These are phyloP conservation scores for Phialemoniopsis sp. DNA, from an alignment of 2,329 filamentous ascomycete species.

Conservation along the genomic window DNA sequence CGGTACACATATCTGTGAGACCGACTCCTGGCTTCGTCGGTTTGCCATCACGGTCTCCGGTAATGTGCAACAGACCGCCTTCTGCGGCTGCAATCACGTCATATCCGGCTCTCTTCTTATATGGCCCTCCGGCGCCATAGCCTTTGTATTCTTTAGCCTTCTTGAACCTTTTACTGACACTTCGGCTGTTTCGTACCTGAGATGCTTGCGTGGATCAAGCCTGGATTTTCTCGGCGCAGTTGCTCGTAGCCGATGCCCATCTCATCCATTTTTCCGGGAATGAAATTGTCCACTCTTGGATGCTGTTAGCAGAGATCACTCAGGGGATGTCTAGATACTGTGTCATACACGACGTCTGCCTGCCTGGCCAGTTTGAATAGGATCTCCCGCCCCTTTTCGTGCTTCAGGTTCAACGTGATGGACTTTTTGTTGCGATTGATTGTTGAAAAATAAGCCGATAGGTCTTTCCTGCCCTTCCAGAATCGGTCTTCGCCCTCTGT, in stretches of 20 bases:
- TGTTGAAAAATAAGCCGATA: constrained; percentile 2
- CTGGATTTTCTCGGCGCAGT: constrained; percentile 3
- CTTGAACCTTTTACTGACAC: no score
- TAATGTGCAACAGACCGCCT: constrained; percentile 7
- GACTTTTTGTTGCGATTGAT: constrained; percentile 8
- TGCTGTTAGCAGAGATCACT: not conserved
- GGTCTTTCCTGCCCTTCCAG: no score
- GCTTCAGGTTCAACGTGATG: constrained; percentile 5
- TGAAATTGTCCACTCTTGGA: constrained; percentile 6
- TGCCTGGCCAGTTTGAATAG: constrained; percentile 1
- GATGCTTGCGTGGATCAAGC: constrained; percentile 5
- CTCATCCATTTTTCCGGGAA: constrained; percentile 7
- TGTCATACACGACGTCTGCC: constrained; percentile 7
- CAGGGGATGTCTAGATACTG: no score
- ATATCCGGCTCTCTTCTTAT: constrained; percentile 5
- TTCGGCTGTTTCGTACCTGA: not conserved
- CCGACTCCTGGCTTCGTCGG: constrained; percentile 5
- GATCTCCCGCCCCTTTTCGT: constrained; percentile 1
- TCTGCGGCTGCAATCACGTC: constrained; percentile 7
- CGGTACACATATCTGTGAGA: constrained; percentile 5
- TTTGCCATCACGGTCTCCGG: constrained; percentile 3
- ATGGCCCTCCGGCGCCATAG: constrained; percentile 4
- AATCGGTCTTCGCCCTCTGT: no score
- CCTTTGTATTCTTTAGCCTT: no score
- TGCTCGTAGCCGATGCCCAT: constrained; percentile 5